These are phyloP conservation scores for Mycena polygramma DNA, from an alignment of 768 basidiomycete species.

Conservation along the genomic window DNA sequence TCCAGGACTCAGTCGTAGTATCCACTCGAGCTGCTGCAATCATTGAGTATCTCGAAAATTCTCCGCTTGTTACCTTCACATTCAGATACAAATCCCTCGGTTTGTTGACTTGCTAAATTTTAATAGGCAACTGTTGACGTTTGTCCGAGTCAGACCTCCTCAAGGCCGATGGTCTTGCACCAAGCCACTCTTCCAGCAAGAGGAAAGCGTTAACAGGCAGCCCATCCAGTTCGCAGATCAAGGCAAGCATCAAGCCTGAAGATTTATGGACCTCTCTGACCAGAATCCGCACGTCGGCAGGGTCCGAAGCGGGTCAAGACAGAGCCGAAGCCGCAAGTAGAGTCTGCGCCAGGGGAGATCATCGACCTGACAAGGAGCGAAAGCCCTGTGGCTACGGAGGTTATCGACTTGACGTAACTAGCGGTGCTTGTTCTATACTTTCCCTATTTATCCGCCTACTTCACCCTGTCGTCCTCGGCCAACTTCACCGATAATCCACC, in stretches of 20 bases:
- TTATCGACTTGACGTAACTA: constrained; percentile 37
- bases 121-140: neutral
- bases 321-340: constrained; percentile 11
- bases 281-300: constrained; percentile 1
- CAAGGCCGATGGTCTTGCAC: constrained; percentile 29
- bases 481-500: neutral
- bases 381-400: constrained; percentile 28
- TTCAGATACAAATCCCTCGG: constrained; percentile 36
- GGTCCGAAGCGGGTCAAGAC: constrained; percentile 30
- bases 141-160: constrained; percentile 31
- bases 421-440: constrained; percentile 4
- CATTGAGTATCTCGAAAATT: constrained; percentile 26
- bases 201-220: constrained; percentile 6
- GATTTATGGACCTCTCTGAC: neutral
- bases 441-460: constrained; percentile 2
- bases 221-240: constrained; percentile 8
- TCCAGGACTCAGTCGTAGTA: constrained; percentile 8
- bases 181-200: neutral
- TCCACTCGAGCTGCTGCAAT: constrained; percentile 21
- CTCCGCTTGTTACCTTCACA: constrained; percentile 29
- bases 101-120: neutral
- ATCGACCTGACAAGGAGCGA: constrained; percentile 36
- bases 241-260: constrained; percentile 22
- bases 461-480: constrained; percentile 2
- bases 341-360: constrained; percentile 17